These are phyloP conservation scores for Annulohypoxylon bovei DNA, from an alignment of 495 filamentous ascomycete genomes.

Conservation along the genomic window DNA sequence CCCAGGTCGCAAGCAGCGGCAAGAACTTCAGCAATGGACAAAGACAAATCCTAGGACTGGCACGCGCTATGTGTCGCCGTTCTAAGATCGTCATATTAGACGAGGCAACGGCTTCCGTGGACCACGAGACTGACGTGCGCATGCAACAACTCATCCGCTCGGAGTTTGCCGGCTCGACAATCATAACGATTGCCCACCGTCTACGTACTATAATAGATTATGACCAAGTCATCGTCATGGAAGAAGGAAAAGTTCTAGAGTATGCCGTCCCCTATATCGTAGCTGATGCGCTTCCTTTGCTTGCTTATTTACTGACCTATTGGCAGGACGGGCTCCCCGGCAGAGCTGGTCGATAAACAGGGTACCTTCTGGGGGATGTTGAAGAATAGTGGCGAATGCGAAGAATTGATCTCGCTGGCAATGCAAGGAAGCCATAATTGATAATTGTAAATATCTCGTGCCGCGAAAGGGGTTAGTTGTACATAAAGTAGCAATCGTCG, in stretches of 20 bases:
- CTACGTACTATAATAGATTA: conserved; percentile 64
- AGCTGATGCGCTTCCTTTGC: not conserved
- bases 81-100: conserved; percentile 50
- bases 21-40: conserved; percentile 30
- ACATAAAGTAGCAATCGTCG: too few species aligned
- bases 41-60: conserved; percentile 26
- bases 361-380: conserved; percentile 31
- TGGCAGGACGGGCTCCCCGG: conserved; percentile 15
- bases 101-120: conserved; percentile 55
- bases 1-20: conserved; percentile 14
- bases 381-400: conserved; percentile 28
- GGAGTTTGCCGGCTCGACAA: conserved; percentile 64
- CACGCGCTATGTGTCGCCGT: conserved; percentile 36
- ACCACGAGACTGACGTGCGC: conserved; percentile 64
- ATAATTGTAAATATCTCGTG: not conserved
- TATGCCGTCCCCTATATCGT: conserved; percentile 3
- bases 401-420: conserved; percentile 14
- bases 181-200: conserved; percentile 67
- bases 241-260: conserved; percentile 46
- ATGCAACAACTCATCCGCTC: conserved; percentile 67
- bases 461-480: too few species aligned
- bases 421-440: not conserved
- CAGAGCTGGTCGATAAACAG: conserved; percentile 12
- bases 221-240: conserved; percentile 45
- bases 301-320: not conserved